Base-by-base conservation (phyloP, 345 rosid species). In the Eucalyptus decipiens region DNA sequence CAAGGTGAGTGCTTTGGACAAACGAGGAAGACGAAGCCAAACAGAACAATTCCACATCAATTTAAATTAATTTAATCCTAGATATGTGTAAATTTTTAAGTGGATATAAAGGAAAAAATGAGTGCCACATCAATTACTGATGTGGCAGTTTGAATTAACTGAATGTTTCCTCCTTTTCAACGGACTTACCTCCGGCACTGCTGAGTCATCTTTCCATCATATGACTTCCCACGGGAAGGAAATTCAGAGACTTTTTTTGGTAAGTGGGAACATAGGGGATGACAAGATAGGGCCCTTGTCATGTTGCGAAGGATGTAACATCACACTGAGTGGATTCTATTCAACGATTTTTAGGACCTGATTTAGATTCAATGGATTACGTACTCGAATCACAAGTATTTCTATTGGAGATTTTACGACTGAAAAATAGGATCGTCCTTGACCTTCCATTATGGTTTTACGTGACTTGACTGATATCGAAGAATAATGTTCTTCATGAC, bases 361-460 rank as follows among this genome's bases (percentile, higher is more conserved):
- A 52, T 52, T 52, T 52, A 2, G 26, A 52, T 52, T 5, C 26
- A 4, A 52, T 21, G 26, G 26, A 4, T 52, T 3, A 52, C 11
- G 2, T 21, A 52, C 26, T 52, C 0, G 1, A 21, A 52, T 19
- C 26, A 52, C 11, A 4, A 4, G 4, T 52, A 52, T 19, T 52
- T 3, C 10, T 19, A 52, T 7, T 7, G 10, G 5, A 52, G 56
- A 52, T 52, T 52, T 19, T 18, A 23, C 9, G 2, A 7, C 56
- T 1, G 2, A 51, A 51, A 7, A 51, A 51, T 18, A 52, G 2
- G 4, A 51, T 18, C 4, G 9, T 0, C 1, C 23, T 0, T 3
- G 21, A 7, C 2, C 2, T 51, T 52, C 1, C 56, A 7, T 7
- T 52, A 52, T 52, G 56, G 0, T 7, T 52, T 52, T 0, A 52